phyloP scores from a whole-genome alignment of 768 basidiomycete genomes.

The Mycena galericulata region DNA sequence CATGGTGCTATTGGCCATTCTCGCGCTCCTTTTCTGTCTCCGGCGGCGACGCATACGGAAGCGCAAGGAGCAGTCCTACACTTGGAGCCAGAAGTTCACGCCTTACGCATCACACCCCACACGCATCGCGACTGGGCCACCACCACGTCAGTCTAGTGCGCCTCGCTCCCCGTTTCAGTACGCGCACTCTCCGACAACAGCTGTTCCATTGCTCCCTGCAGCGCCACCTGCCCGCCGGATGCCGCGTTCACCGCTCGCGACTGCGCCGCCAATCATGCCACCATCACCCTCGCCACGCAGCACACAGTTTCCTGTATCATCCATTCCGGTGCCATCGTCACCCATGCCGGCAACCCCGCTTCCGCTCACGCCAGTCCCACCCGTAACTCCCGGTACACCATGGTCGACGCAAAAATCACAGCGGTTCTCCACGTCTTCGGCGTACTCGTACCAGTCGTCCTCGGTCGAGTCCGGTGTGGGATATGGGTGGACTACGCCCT shows the following conservation, averaged over 20 bases:
- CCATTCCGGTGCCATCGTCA: neutral
- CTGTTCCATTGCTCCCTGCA: neutral
- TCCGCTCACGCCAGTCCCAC: conserved; percentile 13
- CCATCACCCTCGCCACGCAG: neutral
- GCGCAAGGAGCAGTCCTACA: neutral
- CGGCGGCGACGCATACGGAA: conserved; percentile 9
- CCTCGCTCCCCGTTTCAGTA: neutral
- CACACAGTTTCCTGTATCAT: neutral
- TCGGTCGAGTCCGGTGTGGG: neutral
- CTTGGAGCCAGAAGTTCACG: conserved; percentile 19
- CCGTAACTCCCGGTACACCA: conserved; percentile 19
- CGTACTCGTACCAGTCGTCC: conserved; percentile 4
- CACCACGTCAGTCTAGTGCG: neutral
- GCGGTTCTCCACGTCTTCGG: conserved; percentile 2
- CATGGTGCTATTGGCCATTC: neutral
- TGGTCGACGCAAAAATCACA: conserved; percentile 12
- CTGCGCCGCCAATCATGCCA: conserved; percentile 9
- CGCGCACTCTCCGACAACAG: neutral
- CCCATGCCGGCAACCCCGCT: conserved; percentile 9
- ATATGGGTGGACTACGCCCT: conserved; percentile 24
- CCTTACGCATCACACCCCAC: neutral
- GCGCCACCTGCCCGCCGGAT: neutral
- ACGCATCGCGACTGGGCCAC: neutral
- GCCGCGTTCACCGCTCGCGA: conserved; percentile 24
- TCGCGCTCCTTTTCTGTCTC: conserved; percentile 1